Conservation (phyloP, 257 asterid genomes). For the Euphrasia confusa region DNA sequence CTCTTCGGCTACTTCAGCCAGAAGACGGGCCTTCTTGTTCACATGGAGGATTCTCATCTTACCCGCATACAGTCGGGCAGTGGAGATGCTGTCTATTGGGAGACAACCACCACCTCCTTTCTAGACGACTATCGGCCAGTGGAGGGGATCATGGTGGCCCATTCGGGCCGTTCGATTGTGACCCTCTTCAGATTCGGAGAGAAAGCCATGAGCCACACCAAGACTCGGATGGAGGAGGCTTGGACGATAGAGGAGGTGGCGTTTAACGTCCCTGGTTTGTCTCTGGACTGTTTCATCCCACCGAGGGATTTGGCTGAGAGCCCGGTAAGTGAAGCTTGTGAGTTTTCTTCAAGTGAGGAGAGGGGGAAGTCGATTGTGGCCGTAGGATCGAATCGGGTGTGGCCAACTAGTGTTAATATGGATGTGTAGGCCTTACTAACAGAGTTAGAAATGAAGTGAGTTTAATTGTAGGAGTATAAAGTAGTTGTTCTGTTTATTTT, state of each 20-base stretch:
- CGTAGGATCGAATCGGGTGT: slow-evolving; percentile 32
- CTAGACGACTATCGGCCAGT: slow-evolving; percentile 65
- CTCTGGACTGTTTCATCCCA: slow-evolving; percentile 76
- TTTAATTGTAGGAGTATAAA: too few species aligned
- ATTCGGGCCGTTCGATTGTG: slow-evolving; percentile 69
- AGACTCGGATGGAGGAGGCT: slow-evolving; percentile 86
- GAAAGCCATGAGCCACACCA: slow-evolving; percentile 79
- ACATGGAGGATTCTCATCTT: slow-evolving; percentile 85
- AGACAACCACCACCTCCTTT: slow-evolving; percentile 70
- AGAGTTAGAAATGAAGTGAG: too few species aligned
- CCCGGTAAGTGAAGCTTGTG: slow-evolving; percentile 52
- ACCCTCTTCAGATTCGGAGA: slow-evolving; percentile 86
- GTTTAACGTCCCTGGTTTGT: slow-evolving; percentile 72
- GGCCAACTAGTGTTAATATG: too few species aligned
- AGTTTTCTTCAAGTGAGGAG: slow-evolving; percentile 44
- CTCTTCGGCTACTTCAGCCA: slow-evolving; percentile 90
- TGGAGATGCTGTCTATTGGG: slow-evolving; percentile 83
- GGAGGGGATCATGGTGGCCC: slow-evolving; percentile 90
- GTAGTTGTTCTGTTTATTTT: too few species aligned
- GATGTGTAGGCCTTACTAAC: too few species aligned
- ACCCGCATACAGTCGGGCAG: slow-evolving; percentile 75
- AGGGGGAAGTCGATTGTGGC: slow-evolving; percentile 32
- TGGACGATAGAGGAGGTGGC: slow-evolving; percentile 91
- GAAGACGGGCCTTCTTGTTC: slow-evolving; percentile 71
- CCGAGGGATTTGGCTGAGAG: slow-evolving; percentile 53